phyloP scores from a whole-genome alignment of 2,329 filamentous ascomycete species.

The Colletotrichum chrysophilum region DNA sequence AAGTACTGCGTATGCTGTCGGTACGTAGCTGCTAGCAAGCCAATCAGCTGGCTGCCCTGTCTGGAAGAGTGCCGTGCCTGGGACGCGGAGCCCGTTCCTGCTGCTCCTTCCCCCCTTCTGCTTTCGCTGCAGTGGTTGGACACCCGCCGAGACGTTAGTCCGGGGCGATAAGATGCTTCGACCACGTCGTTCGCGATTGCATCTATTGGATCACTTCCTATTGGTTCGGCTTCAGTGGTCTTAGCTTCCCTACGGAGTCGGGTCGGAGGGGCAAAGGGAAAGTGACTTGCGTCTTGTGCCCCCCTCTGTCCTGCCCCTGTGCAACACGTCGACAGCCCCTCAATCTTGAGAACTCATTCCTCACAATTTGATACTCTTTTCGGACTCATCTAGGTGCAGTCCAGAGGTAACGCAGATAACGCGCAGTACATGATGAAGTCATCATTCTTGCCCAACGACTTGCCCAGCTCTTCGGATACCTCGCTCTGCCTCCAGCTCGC shows the following conservation, averaged over 20 bases:
- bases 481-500: not conserved
- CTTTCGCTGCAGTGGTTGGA: not conserved
- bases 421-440: not conserved
- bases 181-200: not conserved
- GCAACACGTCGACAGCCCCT: not conserved
- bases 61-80: not conserved
- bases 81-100: not conserved
- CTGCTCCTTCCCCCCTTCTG: not conserved
- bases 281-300: not conserved
- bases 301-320: not conserved
- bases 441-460: not conserved
- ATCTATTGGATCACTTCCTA: constrained; percentile 15
- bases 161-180: constrained; percentile 3
- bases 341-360: not conserved
- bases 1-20: not conserved
- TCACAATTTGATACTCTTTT: not conserved
- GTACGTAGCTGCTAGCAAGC: not conserved
- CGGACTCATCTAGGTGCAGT: not conserved
- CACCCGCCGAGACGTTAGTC: not conserved
- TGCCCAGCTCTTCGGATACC: not conserved
- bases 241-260: not conserved
- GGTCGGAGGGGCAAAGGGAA: not conserved
- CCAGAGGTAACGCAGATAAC: not conserved
- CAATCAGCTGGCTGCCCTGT: not conserved
- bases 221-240: not conserved